A percentile compares a stretch with the other conserved stretches of the same genome.
Evolutionary conservation across 2,329 filamentous ascomycete species (phyloP).

Genomic region (Diaporthe nobilis): DNA sequence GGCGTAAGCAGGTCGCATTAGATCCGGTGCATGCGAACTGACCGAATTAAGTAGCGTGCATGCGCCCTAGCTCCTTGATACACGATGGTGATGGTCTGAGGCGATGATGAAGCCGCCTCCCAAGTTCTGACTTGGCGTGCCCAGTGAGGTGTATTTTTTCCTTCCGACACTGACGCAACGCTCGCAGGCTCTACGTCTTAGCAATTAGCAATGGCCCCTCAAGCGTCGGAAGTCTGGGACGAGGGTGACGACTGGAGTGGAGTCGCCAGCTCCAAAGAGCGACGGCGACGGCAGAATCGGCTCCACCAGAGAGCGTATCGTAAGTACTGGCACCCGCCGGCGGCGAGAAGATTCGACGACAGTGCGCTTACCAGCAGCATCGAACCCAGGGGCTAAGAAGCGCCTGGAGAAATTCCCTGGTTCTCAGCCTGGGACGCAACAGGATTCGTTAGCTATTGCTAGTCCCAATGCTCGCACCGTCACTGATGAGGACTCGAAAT

Average conservation of each 20-base stretch:
- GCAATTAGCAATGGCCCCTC: not conserved
- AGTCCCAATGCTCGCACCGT: not conserved
- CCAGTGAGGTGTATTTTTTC: not conserved
- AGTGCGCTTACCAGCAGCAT: not conserved
- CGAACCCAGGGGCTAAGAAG: not conserved
- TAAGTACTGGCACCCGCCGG: not conserved
- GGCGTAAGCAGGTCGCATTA: constrained; percentile 14
- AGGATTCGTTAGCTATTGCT: not conserved
- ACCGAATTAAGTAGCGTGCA: not conserved
- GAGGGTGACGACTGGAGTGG: not conserved
- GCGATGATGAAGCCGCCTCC: not conserved
- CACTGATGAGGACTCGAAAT: not conserved
- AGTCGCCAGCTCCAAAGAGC: not conserved
- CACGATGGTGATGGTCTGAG: not conserved
- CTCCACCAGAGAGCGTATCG: constrained; percentile 16
- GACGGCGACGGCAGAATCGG: constrained; percentile 4
- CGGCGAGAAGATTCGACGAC: not conserved
- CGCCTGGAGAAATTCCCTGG: not conserved
- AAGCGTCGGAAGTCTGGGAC: not conserved
- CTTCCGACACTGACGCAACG: not conserved
- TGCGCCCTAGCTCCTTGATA: not conserved
- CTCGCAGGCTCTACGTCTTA: not conserved
- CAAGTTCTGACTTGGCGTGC: not conserved
- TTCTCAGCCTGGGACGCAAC: not conserved
- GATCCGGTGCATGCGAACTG: not conserved